Percentiles rank a stretch among this genome's conserved stretches.
Conservation (phyloP, 805 yeast species). For the Sugiyamaella marilandica region DNA sequence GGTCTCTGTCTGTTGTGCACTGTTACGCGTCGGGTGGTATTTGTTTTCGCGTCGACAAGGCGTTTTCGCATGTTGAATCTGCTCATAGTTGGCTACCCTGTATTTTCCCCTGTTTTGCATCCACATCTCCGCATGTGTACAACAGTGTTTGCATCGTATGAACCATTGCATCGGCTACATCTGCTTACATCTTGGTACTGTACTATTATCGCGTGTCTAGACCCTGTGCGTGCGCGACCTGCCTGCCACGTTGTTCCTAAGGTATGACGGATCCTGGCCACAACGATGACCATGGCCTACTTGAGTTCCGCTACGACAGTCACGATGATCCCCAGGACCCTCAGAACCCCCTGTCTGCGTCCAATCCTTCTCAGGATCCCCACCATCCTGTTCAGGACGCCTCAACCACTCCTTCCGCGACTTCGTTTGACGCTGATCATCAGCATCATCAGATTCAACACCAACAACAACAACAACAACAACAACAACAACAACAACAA, state of each 20-base stretch:
- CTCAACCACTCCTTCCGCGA: background rate
- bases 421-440: background rate
- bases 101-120: background rate
- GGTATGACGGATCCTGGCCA: slow-evolving; percentile 18
- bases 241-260: background rate
- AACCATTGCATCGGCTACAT: background rate
- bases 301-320: slow-evolving; percentile 13
- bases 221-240: background rate
- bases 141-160: background rate
- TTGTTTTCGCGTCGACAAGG: too few relatives aligned
- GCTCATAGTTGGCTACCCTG: background rate
- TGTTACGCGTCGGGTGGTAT: too few relatives aligned
- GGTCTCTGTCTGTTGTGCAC: too few relatives aligned
- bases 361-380: slow-evolving; percentile 4
- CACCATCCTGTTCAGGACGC: background rate
- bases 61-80: background rate
- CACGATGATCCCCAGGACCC: background rate
- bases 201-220: background rate
- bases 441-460: background rate
- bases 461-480: slow-evolving; percentile 6
- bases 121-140: background rate
- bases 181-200: background rate
- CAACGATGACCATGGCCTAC: slow-evolving; percentile 15
- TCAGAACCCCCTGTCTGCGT: background rate
- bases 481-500: slow-evolving; percentile 8